Conservation (phyloP, 1,284 basidiomycete genomes). For the Mycena citricolor region DNA sequence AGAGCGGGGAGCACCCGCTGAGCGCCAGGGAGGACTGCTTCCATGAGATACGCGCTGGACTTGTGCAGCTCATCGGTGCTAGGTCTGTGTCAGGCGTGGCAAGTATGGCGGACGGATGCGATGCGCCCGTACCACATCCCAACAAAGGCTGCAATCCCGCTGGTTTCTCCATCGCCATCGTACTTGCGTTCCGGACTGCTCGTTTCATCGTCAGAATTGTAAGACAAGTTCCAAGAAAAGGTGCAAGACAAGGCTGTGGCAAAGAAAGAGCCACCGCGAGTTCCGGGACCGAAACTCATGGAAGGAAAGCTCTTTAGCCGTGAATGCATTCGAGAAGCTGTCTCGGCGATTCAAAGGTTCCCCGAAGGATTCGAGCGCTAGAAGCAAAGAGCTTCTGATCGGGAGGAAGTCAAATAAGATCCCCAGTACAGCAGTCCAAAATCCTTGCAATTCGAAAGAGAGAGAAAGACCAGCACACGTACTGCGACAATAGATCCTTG, state of each 20-base stretch:
- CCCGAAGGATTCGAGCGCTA: no score
- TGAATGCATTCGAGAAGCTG: neutral
- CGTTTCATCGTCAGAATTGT: no score
- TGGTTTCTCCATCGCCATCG: constrained; percentile 46
- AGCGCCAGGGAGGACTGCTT: constrained; percentile 42
- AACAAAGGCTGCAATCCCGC: constrained; percentile 66
- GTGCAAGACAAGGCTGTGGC: neutral
- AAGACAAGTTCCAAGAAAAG: no score
- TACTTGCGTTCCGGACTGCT: constrained; percentile 62
- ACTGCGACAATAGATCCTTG: constrained; percentile 14
- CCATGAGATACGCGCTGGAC: constrained; percentile 65
- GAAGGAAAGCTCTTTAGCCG: neutral
- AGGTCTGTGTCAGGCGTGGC: neutral
- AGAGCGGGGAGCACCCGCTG: constrained; percentile 20
- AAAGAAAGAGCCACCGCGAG: neutral
- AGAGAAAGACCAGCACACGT: constrained; percentile 11
- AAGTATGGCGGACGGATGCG: constrained; percentile 1
- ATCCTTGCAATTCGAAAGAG: neutral
- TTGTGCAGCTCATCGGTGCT: constrained; percentile 76
- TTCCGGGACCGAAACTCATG: no score
- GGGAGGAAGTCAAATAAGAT: no score
- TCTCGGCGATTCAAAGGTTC: no score
- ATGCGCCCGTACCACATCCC: constrained; percentile 49
- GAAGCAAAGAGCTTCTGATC: no score
- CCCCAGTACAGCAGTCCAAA: no score